Percentiles rank a stretch among this genome's conserved stretches.
phyloP scores from a whole-genome alignment of 371 early-diverging fungal genomes.

The Quaeritorhiza haematococci region DNA sequence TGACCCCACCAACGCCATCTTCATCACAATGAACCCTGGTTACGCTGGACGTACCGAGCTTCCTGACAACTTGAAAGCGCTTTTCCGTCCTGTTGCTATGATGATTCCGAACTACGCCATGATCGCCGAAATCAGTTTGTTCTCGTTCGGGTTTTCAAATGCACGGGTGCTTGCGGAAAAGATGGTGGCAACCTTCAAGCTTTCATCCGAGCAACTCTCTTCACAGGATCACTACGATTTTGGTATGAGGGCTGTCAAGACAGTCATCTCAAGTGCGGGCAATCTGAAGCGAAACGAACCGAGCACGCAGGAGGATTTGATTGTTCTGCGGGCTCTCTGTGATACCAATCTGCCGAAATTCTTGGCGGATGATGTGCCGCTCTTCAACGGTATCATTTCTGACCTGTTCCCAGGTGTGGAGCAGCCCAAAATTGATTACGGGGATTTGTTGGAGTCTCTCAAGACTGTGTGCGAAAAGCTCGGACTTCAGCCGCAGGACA shows the following conservation, averaged over 20 bases:
- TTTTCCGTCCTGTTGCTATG: conserved; percentile 60
- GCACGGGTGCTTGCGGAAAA: conserved; percentile 53
- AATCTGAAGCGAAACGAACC: conserved; percentile 54
- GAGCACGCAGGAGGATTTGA: conserved; percentile 44
- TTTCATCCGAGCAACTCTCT: conserved; percentile 54
- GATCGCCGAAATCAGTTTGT: conserved; percentile 56
- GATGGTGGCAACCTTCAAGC: conserved; percentile 59
- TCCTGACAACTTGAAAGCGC: conserved; percentile 56
- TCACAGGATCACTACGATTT: conserved; percentile 64
- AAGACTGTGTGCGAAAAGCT: conserved; percentile 32
- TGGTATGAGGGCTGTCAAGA: conserved; percentile 60
- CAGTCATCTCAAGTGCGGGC: conserved; percentile 56
- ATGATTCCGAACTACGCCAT: conserved; percentile 63
- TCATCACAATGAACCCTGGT: conserved; percentile 67
- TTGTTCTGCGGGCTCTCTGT: conserved; percentile 51
- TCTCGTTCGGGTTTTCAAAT: conserved; percentile 55
- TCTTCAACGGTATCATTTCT: conserved; percentile 57
- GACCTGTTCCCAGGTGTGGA: conserved; percentile 55
- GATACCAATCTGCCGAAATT: conserved; percentile 59
- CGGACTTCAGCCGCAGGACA: conserved; percentile 38
- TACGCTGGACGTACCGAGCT: conserved; percentile 61
- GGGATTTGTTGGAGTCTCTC: conserved; percentile 38
- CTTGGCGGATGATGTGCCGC: conserved; percentile 54
- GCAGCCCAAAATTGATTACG: conserved; percentile 48
- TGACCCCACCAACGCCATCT: conserved; percentile 53